Evolutionary conservation across 805 yeast genomes (phyloP).

Genomic region (Candida alai): DNA sequence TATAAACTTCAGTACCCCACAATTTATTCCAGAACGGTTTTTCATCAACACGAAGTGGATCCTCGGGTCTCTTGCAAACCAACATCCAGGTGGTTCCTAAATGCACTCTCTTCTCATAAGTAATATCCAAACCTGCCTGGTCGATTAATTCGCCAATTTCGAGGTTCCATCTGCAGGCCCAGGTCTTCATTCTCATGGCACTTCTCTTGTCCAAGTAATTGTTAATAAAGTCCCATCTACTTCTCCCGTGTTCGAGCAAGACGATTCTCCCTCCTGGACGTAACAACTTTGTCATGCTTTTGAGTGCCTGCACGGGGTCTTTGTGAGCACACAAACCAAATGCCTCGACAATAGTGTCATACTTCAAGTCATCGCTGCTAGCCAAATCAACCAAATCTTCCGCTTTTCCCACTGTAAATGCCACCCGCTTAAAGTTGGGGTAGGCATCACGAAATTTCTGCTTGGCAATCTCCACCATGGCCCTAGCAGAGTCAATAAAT

Average conservation of each 20-base stretch:
- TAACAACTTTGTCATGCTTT: slow-evolving; percentile 66
- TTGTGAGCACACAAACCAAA: slow-evolving; percentile 96
- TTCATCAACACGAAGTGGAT: slow-evolving; percentile 44
- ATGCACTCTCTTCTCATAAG: slow-evolving; percentile 76
- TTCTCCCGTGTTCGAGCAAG: slow-evolving; percentile 89
- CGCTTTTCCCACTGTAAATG: slow-evolving; percentile 87
- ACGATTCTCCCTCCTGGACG: slow-evolving; percentile 90
- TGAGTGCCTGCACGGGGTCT: slow-evolving; percentile 80
- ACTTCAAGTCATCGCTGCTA: slow-evolving; percentile 43
- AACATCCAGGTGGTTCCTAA: slow-evolving; percentile 91
- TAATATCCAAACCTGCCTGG: slow-evolving; percentile 78
- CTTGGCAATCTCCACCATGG: slow-evolving; percentile 80
- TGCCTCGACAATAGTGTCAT: slow-evolving; percentile 90
- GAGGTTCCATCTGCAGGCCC: slow-evolving; percentile 98
- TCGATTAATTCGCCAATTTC: slow-evolving; percentile 87
- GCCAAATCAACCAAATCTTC: slow-evolving; percentile 71
- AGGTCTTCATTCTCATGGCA: slow-evolving; percentile 73
- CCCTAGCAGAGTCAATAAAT: slow-evolving; percentile 75
- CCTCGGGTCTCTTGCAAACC: slow-evolving; percentile 72
- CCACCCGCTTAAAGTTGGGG: slow-evolving; percentile 69
- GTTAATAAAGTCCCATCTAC: slow-evolving; percentile 74
- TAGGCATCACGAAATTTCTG: slow-evolving; percentile 65
- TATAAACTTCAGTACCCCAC: slow-evolving; percentile 27
- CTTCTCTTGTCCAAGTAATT: slow-evolving; percentile 78
- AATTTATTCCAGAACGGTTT: slow-evolving; percentile 40